Conservation (phyloP, 768 basidiomycete genomes). For the Rhodotorula taiwanensis region DNA sequence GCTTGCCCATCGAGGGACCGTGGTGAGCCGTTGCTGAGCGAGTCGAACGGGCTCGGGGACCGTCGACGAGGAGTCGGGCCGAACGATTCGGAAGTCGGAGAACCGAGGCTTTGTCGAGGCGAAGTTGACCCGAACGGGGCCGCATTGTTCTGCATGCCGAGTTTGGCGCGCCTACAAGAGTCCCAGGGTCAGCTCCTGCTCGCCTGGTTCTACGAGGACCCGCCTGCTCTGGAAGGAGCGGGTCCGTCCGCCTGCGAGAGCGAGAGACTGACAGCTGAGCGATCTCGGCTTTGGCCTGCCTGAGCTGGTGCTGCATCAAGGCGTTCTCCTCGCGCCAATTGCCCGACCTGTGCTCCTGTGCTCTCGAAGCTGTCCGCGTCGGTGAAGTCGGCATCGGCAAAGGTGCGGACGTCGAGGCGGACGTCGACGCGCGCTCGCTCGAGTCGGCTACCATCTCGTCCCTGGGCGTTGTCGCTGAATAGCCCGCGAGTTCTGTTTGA, state of each 20-base stretch:
- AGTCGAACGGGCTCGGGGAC: conserved; percentile 7
- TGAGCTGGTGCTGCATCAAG: conserved; percentile 17
- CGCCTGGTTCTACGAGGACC: too few species aligned
- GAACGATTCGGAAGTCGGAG: background rate
- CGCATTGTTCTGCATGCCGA: conserved; percentile 15
- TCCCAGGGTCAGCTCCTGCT: too few species aligned
- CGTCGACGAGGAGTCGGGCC: background rate
- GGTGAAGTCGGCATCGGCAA: too few species aligned
- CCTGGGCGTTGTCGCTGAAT: too few species aligned
- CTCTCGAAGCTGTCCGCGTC: background rate
- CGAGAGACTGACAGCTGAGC: conserved; percentile 4
- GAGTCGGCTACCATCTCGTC: too few species aligned
- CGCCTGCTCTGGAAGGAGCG: too few species aligned
- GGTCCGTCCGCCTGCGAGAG: too few species aligned
- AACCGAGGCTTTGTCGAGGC: conserved; percentile 14
- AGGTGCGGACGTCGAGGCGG: too few species aligned
- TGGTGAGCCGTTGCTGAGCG: background rate
- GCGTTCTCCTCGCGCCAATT: conserved; percentile 22
- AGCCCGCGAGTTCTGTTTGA: too few species aligned
- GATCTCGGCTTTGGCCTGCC: conserved; percentile 23
- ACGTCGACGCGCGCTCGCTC: too few species aligned
- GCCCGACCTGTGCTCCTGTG: background rate
- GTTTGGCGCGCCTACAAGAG: conserved; percentile 23
- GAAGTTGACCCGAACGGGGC: conserved; percentile 29
- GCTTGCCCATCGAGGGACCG: background rate